Evolutionary conservation across 164 flowering plant genomes (phyloP).

Genomic region (grape (Vitis vinifera)): ASM3070453v1 NC_081809.1:4277001-4277500

Average conservation of each 20-base stretch:
- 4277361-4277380: constrained; percentile 29
- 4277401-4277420: not conserved
- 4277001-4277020: too few relatives aligned
- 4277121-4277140: constrained; percentile 3
- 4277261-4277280: constrained; percentile 34
- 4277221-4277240: constrained; percentile 13
- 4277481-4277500: constrained; percentile 1
- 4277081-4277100: constrained; percentile 27
- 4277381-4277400: not conserved
- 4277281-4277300: constrained; percentile 73
- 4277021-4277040: too few relatives aligned
- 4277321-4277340: constrained; percentile 30
- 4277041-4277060: not conserved
- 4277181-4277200: constrained; percentile 7
- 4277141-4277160: not conserved
- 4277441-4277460: constrained; percentile 1
- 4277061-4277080: constrained; percentile 23
- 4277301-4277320: constrained; percentile 58
- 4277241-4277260: constrained; percentile 27
- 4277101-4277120: not conserved
- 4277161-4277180: not conserved
- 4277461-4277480: constrained; percentile 9
- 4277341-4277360: constrained; percentile 31
- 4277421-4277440: not conserved
- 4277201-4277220: constrained; percentile 33